Conservation (phyloP, 305 asterid species). For the Fraxinus latifolia region DNA sequence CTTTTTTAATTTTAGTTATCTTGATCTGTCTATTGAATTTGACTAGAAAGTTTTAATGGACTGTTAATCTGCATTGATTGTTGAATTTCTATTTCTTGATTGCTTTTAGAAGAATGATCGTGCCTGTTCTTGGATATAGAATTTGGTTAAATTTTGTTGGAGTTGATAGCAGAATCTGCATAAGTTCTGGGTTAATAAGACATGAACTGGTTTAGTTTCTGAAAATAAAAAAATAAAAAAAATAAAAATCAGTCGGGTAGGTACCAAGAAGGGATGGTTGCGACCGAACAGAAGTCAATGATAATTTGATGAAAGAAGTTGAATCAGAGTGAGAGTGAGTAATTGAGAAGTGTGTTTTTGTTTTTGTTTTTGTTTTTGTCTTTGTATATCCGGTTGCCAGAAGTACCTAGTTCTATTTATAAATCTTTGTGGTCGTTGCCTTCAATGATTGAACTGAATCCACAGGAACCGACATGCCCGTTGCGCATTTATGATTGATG, state of each 20-base stretch:
- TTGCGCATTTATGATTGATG: neutral
- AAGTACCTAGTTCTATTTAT: neutral
- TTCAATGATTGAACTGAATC: neutral
- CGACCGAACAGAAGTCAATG: neutral
- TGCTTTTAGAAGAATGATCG: constrained; percentile 18
- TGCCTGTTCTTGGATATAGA: constrained; percentile 29
- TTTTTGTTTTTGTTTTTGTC: neutral
- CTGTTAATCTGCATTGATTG: constrained; percentile 40
- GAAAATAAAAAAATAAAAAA: neutral
- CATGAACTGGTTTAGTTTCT: neutral
- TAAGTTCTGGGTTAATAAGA: neutral
- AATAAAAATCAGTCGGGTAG: neutral
- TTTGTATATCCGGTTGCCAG: neutral
- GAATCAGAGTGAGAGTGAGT: neutral
- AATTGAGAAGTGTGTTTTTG: neutral
- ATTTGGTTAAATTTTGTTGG: constrained; percentile 18
- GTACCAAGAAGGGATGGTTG: neutral
- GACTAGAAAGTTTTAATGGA: constrained; percentile 28
- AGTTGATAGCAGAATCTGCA: neutral
- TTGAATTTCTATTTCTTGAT: constrained; percentile 32
- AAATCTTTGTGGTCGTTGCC: neutral
- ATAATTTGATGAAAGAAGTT: neutral
- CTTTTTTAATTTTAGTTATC: constrained; percentile 28
- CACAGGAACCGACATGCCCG: neutral
- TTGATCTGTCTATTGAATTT: constrained; percentile 44